Conservation (phyloP, 805 yeast species). For the Torulaspora delbrueckii region DNA sequence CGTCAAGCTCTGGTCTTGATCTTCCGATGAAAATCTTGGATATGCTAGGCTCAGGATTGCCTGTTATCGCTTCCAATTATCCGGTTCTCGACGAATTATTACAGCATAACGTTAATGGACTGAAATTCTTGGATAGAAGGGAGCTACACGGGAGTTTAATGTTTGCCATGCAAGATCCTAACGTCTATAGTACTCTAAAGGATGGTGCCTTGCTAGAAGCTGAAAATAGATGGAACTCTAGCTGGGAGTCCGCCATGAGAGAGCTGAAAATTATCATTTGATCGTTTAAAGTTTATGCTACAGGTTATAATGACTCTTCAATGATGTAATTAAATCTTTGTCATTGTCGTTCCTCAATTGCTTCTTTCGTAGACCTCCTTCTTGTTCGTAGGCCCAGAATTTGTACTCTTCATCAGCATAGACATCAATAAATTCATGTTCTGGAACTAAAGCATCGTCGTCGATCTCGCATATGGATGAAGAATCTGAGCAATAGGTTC, state of each 20-base stretch:
- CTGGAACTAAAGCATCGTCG: conserved; percentile 49
- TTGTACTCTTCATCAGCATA: conserved; percentile 44
- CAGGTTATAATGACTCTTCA: conserved; percentile 8
- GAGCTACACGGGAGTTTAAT: conserved; percentile 45
- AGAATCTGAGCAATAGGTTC: conserved; percentile 7
- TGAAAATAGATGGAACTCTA: conserved; percentile 61
- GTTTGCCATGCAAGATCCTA: conserved; percentile 33
- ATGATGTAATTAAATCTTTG: conserved; percentile 1
- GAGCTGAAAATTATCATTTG: conserved; percentile 20
- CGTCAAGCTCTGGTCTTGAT: conserved; percentile 89
- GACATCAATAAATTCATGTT: conserved; percentile 41
- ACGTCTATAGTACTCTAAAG: conserved; percentile 42
- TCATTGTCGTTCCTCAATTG: conserved; percentile 33
- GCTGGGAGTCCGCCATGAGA: conserved; percentile 51
- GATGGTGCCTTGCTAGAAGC: conserved; percentile 75
- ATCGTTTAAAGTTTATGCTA: not conserved
- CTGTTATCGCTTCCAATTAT: conserved; percentile 75
- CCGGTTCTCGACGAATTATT: conserved; percentile 78
- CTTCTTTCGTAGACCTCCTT: conserved; percentile 32
- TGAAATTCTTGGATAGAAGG: conserved; percentile 42
- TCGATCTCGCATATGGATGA: conserved; percentile 6
- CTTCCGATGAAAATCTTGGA: conserved; percentile 97
- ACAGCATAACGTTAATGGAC: conserved; percentile 62
- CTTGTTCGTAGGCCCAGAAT: conserved; percentile 44
- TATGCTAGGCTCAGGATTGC: conserved; percentile 93